Evolutionary conservation across 1,284 basidiomycete genomes (phyloP).

Genomic region (Apiotrichum veenhuisii): DNA sequence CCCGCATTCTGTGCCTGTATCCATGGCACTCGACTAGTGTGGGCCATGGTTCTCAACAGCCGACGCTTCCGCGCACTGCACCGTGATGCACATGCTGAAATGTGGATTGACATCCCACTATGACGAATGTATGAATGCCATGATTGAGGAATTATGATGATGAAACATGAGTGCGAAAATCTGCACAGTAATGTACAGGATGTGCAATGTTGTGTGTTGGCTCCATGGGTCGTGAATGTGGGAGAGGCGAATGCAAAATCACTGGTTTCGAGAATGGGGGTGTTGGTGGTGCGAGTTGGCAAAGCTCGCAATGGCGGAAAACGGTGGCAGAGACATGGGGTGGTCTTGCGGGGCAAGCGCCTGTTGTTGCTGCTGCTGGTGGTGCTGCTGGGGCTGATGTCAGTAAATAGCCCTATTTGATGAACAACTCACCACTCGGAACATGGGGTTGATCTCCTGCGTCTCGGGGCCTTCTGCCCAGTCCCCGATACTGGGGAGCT

Average conservation of each 20-base stretch:
- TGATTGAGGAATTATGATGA: neutral
- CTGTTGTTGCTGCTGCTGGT: conserved; percentile 19
- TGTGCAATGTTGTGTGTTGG: neutral
- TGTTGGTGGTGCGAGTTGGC: conserved; percentile 3
- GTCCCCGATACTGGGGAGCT: conserved; percentile 53
- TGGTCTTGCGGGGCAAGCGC: conserved; percentile 21
- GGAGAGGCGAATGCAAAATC: neutral
- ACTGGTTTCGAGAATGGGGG: neutral
- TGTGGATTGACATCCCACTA: too few species aligned
- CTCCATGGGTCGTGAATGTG: neutral
- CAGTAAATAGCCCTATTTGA: neutral
- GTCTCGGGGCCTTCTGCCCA: conserved; percentile 46
- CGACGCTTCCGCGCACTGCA: too few species aligned
- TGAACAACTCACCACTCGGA: conserved; percentile 72
- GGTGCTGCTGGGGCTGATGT: conserved; percentile 13
- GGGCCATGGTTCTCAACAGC: too few species aligned
- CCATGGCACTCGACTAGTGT: too few species aligned
- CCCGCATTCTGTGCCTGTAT: too few species aligned
- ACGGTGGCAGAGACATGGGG: conserved; percentile 46
- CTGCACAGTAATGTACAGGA: neutral
- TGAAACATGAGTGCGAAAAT: neutral
- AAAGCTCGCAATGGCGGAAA: conserved; percentile 52
- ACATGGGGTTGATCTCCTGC: conserved; percentile 72
- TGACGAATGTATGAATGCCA: too few species aligned
- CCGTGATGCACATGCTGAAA: too few species aligned